Conservation (phyloP, 1,284 basidiomycete species). For the Rugosomyces carneus region DNA sequence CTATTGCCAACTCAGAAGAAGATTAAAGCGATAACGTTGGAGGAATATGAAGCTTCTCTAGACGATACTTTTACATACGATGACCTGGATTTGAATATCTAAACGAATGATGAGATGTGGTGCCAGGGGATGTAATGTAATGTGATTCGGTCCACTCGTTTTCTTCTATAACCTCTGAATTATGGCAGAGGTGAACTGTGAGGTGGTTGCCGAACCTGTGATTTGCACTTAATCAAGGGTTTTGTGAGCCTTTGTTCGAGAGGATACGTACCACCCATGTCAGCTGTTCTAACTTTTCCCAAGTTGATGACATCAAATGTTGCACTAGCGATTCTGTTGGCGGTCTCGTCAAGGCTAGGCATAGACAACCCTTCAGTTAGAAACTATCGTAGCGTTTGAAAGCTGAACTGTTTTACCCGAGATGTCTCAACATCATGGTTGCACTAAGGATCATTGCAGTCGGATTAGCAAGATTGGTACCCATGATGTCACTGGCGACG, state of each 20-base stretch:
- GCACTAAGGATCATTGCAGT: slow-evolving; percentile 97
- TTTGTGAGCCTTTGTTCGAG: background rate
- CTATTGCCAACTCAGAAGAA: slow-evolving; percentile 35
- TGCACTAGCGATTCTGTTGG: slow-evolving; percentile 90
- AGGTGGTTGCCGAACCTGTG: slow-evolving; percentile 79
- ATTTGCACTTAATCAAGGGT: slow-evolving; percentile 8
- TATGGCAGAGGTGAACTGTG: slow-evolving; percentile 87
- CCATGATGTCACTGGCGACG: slow-evolving; percentile 97
- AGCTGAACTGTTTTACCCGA: slow-evolving; percentile 66
- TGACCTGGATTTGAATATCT: slow-evolving; percentile 28
- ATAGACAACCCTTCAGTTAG: slow-evolving; percentile 23
- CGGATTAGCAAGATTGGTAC: slow-evolving; percentile 96
- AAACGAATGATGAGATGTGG: slow-evolving; percentile 5
- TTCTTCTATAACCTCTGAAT: slow-evolving; percentile 58
- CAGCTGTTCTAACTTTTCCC: slow-evolving; percentile 88
- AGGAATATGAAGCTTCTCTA: slow-evolving; percentile 47
- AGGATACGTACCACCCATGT: slow-evolving; percentile 81
- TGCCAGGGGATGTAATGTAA: slow-evolving; percentile 13
- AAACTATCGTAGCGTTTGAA: background rate
- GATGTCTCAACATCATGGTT: slow-evolving; percentile 98
- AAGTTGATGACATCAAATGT: slow-evolving; percentile 92
- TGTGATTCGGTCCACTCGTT: background rate
- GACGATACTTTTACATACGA: slow-evolving; percentile 42
- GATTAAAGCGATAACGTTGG: slow-evolving; percentile 30
- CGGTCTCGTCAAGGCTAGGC: slow-evolving; percentile 81